A percentile compares a stretch with the other conserved stretches of the same genome.
Conservation (phyloP, 495 filamentous ascomycete species). For the Penicillium samsonianum region DNA sequence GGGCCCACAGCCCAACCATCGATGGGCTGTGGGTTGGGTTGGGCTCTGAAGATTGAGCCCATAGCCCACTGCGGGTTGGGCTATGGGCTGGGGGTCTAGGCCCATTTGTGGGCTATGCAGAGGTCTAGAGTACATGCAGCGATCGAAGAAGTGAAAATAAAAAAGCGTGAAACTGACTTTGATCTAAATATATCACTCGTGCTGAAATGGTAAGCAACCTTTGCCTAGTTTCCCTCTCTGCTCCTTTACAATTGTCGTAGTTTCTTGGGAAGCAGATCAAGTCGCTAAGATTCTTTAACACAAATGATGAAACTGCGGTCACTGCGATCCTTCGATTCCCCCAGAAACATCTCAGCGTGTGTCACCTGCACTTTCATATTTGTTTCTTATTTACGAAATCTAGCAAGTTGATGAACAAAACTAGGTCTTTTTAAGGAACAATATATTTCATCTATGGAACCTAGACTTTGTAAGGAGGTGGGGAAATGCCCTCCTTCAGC, state of each 20-base stretch:
- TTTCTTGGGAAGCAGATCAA: not conserved
- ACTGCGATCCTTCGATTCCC: not conserved
- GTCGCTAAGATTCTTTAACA: not conserved
- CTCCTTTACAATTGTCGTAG: not conserved
- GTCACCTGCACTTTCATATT: not conserved
- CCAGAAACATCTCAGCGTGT: not conserved
- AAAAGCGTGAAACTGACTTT: not conserved
- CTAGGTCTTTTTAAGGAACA: not conserved
- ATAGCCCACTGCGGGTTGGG: no score
- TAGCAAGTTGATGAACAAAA: not conserved
- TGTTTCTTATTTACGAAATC: not conserved
- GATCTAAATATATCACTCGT: not conserved
- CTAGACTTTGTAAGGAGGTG: slow-evolving; percentile 20
- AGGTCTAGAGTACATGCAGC: no score
- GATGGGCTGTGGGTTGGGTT: no score
- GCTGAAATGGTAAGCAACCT: slow-evolving; percentile 4
- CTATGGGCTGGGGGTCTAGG: no score
- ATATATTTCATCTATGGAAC: slow-evolving; percentile 12
- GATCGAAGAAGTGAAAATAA: no score
- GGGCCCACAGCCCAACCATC: no score
- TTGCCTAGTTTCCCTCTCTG: not conserved
- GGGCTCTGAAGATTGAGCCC: no score
- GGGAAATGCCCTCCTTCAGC: slow-evolving; percentile 22
- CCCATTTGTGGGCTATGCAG: no score
- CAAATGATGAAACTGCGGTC: not conserved